Evolutionary conservation across 768 basidiomycete species (phyloP), one percentile per base, ranked within the genome.

Genomic region (Tulasnella calospora): DNA sequence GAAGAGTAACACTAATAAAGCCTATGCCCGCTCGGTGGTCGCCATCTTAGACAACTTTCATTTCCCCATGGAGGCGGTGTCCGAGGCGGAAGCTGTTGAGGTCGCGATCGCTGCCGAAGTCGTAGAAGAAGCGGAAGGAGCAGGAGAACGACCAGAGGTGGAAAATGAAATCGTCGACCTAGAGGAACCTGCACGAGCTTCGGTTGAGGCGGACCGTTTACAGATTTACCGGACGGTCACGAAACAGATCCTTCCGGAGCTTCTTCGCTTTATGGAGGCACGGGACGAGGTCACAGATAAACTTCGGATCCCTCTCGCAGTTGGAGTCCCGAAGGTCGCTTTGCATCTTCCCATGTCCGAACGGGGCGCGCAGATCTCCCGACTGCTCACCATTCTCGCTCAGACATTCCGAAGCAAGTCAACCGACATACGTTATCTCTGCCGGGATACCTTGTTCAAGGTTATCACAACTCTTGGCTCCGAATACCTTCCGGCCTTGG

Each of bases 401-500:
- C 97, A 99, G 82, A 91, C 93, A 47, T 87, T 99, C 55, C 92
- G 95, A n/a, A 98, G 95, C 83, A 92, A 90, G 81, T 95, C 95
- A 19, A 95, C 96, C 82, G 96, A 98, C 81, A 95, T 94, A 0
- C 88, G 98, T 79, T 95, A 98, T 81, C 87, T 96, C 47, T 89
- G 91, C 8, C 88, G 95, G 19, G 93, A 95, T 73, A 92, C 95
- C 0, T 84, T 98, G 9, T 91, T 90, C 82, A 92, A 92, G 71
- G 95, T 98, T 70, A 90, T 89, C 0, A 86, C 91, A 17, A 87
- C 87, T 27, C 85, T 96, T 9, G 96, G 95, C 0, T 89, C 93
- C 0, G 84, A 87, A 0, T 94, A 93, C 83, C 89, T 99, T 12
- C 88, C 92, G 0, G 84, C 90, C 21, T 87, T 93, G 40, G 84